phyloP scores from a whole-genome alignment of 2,329 filamentous ascomycete genomes.

The Ophiocordyceps robertsii region DNA sequence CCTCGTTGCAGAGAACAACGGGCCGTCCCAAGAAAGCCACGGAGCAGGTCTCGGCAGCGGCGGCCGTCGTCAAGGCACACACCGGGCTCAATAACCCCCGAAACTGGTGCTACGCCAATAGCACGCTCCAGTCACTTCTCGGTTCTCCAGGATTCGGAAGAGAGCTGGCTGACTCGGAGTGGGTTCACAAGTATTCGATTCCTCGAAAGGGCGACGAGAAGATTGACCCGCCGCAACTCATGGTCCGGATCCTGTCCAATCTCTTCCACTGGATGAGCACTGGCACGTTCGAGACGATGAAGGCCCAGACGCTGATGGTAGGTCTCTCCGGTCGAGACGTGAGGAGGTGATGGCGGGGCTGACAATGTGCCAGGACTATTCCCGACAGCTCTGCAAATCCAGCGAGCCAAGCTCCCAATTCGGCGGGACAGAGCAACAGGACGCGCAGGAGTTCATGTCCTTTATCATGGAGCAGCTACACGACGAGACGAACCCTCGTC shows the following conservation, averaged over 20 bases:
- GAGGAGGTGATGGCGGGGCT: not conserved
- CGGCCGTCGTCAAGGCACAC: slow-evolving; percentile 8
- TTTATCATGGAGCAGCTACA: slow-evolving; percentile 73
- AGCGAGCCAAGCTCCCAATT: slow-evolving; percentile 31
- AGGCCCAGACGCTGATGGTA: slow-evolving; percentile 45
- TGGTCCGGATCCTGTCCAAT: slow-evolving; percentile 46
- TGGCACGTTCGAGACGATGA: slow-evolving; percentile 35
- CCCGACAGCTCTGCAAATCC: slow-evolving; percentile 19
- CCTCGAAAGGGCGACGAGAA: slow-evolving; percentile 47
- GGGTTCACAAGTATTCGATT: slow-evolving; percentile 53
- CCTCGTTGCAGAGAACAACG: slow-evolving; percentile 19
- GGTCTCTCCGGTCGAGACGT: slow-evolving; percentile 8
- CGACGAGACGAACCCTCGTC: slow-evolving; percentile 62
- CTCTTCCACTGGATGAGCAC: slow-evolving; percentile 43
- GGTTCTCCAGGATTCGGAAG: slow-evolving; percentile 57
- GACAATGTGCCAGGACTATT: slow-evolving; percentile 37
- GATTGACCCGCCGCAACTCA: slow-evolving; percentile 39
- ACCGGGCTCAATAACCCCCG: slow-evolving; percentile 69
- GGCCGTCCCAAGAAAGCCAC: slow-evolving; percentile 23
- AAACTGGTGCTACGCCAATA: slow-evolving; percentile 85
- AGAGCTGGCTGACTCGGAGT: slow-evolving; percentile 44
- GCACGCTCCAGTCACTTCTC: slow-evolving; percentile 72
- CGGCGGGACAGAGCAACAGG: slow-evolving; percentile 68
- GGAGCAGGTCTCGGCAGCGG: slow-evolving; percentile 24
- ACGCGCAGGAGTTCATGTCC: slow-evolving; percentile 79